Evolutionary conservation across 2,329 filamentous ascomycete genomes (phyloP).

Genomic region (Xylaria multiplex): DNA sequence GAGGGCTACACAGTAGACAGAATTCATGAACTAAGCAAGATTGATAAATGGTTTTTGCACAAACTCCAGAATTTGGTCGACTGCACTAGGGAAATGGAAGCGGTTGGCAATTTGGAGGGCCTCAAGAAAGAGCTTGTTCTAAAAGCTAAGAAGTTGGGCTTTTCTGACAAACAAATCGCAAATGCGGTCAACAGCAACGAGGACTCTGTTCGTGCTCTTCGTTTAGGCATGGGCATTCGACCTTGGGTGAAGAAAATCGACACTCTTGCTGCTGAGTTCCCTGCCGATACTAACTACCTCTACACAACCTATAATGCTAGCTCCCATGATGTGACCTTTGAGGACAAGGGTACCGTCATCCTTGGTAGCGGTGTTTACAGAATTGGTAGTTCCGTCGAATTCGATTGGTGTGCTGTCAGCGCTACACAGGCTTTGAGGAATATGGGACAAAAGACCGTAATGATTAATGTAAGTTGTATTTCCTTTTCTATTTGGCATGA

Average conservation of each 20-base stretch:
- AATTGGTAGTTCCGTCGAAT: slow-evolving; percentile 97
- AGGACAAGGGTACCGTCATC: slow-evolving; percentile 89
- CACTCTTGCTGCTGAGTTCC: slow-evolving; percentile 95
- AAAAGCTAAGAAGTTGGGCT: slow-evolving; percentile 96
- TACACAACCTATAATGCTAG: slow-evolving; percentile 98
- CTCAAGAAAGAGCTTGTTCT: slow-evolving; percentile 89
- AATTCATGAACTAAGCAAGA: slow-evolving; percentile 94
- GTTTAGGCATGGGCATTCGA: slow-evolving; percentile 86
- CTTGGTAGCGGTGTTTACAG: slow-evolving; percentile 96
- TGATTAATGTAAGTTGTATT: slow-evolving; percentile 79
- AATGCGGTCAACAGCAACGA: slow-evolving; percentile 85
- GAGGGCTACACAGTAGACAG: slow-evolving; percentile 93
- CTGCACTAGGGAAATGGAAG: slow-evolving; percentile 85
- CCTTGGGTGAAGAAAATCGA: slow-evolving; percentile 99
- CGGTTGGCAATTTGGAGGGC: slow-evolving; percentile 81
- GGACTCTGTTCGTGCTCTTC: slow-evolving; percentile 85
- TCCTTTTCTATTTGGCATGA: not conserved
- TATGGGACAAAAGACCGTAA: slow-evolving; percentile 95
- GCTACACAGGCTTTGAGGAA: slow-evolving; percentile 83
- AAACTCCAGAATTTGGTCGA: slow-evolving; percentile 98
- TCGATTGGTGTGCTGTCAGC: slow-evolving; percentile 97
- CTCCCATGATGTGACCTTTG: slow-evolving; percentile 90
- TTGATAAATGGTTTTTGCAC: slow-evolving; percentile 99
- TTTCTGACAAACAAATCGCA: slow-evolving; percentile 96
- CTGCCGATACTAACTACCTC: slow-evolving; percentile 92